Base-by-base conservation (phyloP, 2,329 filamentous ascomycete species). In the Hymenoscyphus linearis region DNA sequence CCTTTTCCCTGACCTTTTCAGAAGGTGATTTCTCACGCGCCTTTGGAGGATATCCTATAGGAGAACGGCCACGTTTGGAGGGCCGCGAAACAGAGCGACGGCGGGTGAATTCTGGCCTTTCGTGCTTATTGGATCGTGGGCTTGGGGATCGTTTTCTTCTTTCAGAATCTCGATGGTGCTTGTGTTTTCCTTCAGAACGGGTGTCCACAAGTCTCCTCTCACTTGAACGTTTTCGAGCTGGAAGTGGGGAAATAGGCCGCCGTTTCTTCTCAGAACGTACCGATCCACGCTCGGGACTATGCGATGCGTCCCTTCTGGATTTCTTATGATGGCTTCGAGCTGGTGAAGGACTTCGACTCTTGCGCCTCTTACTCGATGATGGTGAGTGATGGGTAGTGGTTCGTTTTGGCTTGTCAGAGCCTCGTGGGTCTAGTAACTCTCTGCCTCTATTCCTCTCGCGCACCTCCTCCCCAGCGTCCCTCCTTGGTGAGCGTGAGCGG, bases 391-490 rank as follows among this genome's bases (percentile, higher is more conserved):
- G 64, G 12, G 62, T 64, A 36, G 57, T 68, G 60, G 62, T 68
- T 52, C 69, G 67, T 66, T 67, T 74, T 61, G 64, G 62, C 62
- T 66, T 71, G 54, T 71, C 71, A 26, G 72, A 69, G 62, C 70
- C 69, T 70, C 70, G 70, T 58, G 70, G 68, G 61, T 74, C 72
- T 37, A 74, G 61, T 60, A 74, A 60, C 63, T 74, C 72, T 62
- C 72, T 62, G 35, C 72, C 72, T 68, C 69, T 67, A 62, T 74
- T 74, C 40, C 71, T 65, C 60, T 74, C 72, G 22, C 71, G 65
- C 25, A 72, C 68, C 52, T 71, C 68, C 61, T 73, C 70, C 53
- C 69, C 65, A n/a, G 65, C 64, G 56, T 70, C 69, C 57, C 69
- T 63, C 36, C 66, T 44, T 31, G 70, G 71, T 55, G 71, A 72